phyloP scores from a whole-genome alignment of 257 asterid species.

The Sherardia arvensis region DNA sequence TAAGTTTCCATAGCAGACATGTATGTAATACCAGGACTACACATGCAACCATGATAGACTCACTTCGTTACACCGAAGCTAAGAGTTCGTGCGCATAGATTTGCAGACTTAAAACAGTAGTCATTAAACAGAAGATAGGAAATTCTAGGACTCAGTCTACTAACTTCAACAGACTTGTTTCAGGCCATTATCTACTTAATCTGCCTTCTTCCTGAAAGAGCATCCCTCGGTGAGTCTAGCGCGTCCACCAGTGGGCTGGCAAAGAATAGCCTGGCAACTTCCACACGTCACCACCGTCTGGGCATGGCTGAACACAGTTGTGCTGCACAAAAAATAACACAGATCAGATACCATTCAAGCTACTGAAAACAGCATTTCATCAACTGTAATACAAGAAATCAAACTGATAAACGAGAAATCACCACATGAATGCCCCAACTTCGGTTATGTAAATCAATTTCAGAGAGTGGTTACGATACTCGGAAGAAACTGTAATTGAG shows the following conservation, averaged over 20 bases:
- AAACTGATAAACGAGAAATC: too few species aligned
- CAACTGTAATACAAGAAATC: too few species aligned
- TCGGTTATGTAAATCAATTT: too few species aligned
- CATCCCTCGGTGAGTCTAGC: slow-evolving; percentile 74
- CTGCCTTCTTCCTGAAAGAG: slow-evolving; percentile 65
- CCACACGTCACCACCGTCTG: slow-evolving; percentile 48
- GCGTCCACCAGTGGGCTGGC: slow-evolving; percentile 62
- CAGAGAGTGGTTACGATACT: too few species aligned
- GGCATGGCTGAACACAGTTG: slow-evolving; percentile 47
- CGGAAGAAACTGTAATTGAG: too few species aligned
- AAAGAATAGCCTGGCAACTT: slow-evolving; percentile 44
- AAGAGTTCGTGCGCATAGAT: background rate
- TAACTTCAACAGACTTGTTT: background rate
- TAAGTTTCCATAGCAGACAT: too few species aligned
- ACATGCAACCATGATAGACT: background rate
- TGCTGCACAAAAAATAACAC: slow-evolving; percentile 25
- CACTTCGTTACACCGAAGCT: background rate
- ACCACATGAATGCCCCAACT: too few species aligned
- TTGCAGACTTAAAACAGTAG: background rate
- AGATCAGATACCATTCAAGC: background rate
- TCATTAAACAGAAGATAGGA: background rate
- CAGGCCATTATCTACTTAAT: slow-evolving; percentile 14
- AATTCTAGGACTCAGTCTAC: slow-evolving; percentile 3
- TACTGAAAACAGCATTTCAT: background rate
- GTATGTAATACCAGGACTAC: too few species aligned